Evolutionary conservation across 768 basidiomycete species (phyloP), one percentile per base, ranked within the genome.

Genomic region (Russula olivacea): DNA sequence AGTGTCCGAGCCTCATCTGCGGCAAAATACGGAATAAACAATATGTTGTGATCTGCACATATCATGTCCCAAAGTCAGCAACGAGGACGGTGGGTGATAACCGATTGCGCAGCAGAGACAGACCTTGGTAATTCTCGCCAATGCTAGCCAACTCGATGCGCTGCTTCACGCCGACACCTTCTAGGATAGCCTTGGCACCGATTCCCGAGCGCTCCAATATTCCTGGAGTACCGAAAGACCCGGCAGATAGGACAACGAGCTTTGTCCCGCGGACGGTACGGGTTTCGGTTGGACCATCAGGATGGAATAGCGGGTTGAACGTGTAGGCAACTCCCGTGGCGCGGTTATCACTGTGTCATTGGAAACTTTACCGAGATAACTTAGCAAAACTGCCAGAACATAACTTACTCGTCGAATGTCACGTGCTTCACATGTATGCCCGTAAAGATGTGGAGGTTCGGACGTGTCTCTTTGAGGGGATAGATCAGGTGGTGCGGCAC

Each of bases 181-280:
- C 59, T 0, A 81, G 72, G 1, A 76, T 48, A 0, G 66, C 65
- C 50, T 63, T 63, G 6, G 70, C 63, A 2, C 80, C 80, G 15
- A 81, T 75, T 0, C 79, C 80, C 2, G 78, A 83, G 3, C 84
- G 75, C 68, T 86, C 81, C 8, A 87, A 76, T 21, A 87, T 77
- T 53, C 76, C 74, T 0, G 83, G 78, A 0, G 78, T 78, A 14
- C 78, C 78, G 25, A 79, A 73, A 0, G 78, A 56, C 1, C 79
- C 78, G 1, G 75, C 74, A 15, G 75, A 75, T 3, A 80, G 50
- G 0, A 80, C 71, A 10, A 80, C 75, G 7, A 79, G 64, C 36
- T 71, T 71, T 9, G 66, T 68, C 4, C 76, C 79, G 15, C 52
- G 70, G 5, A 71, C 76, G 0, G 55, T 66, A 12, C 56, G 48